Conservation (phyloP, 1,139 yeast genomes). For the Hyphopichia fennica region DNA sequence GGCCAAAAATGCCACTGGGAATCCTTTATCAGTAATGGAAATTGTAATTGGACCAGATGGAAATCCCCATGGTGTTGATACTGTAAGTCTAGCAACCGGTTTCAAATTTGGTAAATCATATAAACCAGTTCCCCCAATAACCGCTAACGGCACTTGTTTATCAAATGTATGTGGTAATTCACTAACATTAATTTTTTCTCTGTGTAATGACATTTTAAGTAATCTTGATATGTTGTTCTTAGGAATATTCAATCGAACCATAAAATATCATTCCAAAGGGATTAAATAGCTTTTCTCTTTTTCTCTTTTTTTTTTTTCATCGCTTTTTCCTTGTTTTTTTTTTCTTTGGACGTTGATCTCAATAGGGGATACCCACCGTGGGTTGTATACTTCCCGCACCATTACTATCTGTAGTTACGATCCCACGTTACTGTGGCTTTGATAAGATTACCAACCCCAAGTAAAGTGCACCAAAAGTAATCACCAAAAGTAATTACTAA, state of each 20-base stretch:
- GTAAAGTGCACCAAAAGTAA: too few species aligned
- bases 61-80: constrained; percentile 95
- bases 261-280: not conserved
- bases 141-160: constrained; percentile 66
- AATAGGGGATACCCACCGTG: too few species aligned
- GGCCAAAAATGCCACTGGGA: constrained; percentile 90
- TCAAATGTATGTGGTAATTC: constrained; percentile 41
- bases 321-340: too few species aligned
- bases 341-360: too few species aligned
- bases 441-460: too few species aligned
- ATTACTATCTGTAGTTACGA: too few species aligned
- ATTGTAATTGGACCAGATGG: constrained; percentile 95
- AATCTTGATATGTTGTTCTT: not conserved
- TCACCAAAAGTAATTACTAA: too few species aligned
- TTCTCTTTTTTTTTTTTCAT: not conserved
- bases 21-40: constrained; percentile 70
- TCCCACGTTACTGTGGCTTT: too few species aligned
- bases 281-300: not conserved
- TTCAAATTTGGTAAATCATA: constrained; percentile 79
- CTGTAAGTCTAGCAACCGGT: constrained; percentile 79
- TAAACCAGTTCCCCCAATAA: constrained; percentile 98
- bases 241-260: not conserved
- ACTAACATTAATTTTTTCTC: constrained; percentile 27
- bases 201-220: constrained; percentile 35
- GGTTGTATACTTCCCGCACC: too few species aligned